A percentile compares a stretch with the other conserved stretches of the same genome.
Evolutionary conservation across 225 moss, liverwort and hornwort species (phyloP).

Genomic region (Polytrichum commune): DNA sequence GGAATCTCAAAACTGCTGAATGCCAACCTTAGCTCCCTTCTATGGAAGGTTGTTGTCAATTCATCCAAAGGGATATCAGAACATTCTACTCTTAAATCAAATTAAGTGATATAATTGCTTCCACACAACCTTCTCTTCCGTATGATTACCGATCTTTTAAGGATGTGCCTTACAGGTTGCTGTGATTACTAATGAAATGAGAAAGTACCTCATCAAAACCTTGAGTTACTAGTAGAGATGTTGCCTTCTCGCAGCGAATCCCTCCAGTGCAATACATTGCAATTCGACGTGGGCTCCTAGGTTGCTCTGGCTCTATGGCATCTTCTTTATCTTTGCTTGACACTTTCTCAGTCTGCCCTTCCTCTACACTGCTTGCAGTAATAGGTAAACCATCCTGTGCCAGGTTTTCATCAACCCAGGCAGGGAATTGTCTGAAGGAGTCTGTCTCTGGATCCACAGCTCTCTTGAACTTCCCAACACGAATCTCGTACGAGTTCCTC

Average conservation of each 20-base stretch:
- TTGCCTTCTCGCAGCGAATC: conserved; percentile 94
- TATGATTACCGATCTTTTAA: too few species aligned
- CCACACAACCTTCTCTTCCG: too few species aligned
- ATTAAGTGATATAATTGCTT: too few species aligned
- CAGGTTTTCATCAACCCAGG: conserved; percentile 70
- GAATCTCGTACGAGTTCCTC: conserved; percentile 85
- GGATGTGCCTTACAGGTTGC: too few species aligned
- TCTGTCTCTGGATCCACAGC: conserved; percentile 86
- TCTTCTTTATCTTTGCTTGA: conserved; percentile 6
- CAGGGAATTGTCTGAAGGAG: conserved; percentile 84
- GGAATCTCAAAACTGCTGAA: too few species aligned
- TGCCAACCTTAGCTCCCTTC: too few species aligned
- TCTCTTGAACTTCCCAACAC: conserved; percentile 85
- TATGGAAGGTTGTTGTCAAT: too few species aligned
- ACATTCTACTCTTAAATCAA: too few species aligned
- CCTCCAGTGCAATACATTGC: conserved; percentile 99
- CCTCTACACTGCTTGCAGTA: neutral
- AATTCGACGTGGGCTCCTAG: conserved; percentile 47
- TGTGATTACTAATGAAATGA: neutral
- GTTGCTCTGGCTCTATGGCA: conserved; percentile 9
- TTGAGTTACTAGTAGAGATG: conserved; percentile 66
- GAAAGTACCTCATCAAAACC: conserved; percentile 74
- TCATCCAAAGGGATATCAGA: too few species aligned
- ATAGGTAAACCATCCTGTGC: conserved; percentile 5
- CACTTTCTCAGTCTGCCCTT: conserved; percentile 13